Evolutionary conservation across 2,329 filamentous ascomycete genomes (phyloP).

Genomic region (Paecilomyces formosus): DNA sequence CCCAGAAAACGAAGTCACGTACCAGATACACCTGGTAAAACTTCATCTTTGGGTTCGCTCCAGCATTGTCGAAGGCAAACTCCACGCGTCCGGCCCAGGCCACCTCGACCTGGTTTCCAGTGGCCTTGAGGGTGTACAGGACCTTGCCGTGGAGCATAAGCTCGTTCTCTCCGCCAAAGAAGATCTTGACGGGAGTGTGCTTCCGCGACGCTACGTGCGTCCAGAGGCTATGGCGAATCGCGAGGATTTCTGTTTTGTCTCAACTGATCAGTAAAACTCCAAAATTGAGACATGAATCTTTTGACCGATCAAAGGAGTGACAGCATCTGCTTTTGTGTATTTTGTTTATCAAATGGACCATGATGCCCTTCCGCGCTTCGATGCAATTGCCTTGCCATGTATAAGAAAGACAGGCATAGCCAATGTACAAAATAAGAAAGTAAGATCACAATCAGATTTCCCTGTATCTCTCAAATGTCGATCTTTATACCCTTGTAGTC

Average conservation of each 20-base stretch:
- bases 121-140: slow-evolving; percentile 24
- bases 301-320: not conserved
- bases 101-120: slow-evolving; percentile 25
- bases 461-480: not conserved
- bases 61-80: slow-evolving; percentile 17
- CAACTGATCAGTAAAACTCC: not conserved
- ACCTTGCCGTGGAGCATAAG: slow-evolving; percentile 32
- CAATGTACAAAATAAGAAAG: not conserved
- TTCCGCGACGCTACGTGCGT: slow-evolving; percentile 26
- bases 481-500: not conserved
- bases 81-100: slow-evolving; percentile 30
- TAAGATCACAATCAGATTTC: not conserved
- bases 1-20: slow-evolving; percentile 7
- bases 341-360: not conserved
- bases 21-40: slow-evolving; percentile 37
- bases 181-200: slow-evolving; percentile 22
- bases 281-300: not conserved
- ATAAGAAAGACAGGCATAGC: too few relatives aligned
- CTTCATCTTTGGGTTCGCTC: slow-evolving; percentile 23
- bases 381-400: not conserved
- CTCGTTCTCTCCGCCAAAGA: slow-evolving; percentile 24
- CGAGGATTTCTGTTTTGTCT: slow-evolving; percentile 20
- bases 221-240: slow-evolving; percentile 28
- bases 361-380: not conserved
- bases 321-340: not conserved